Conservation (phyloP, 2,329 filamentous ascomycete genomes). For the Botrytis galanthina region DNA sequence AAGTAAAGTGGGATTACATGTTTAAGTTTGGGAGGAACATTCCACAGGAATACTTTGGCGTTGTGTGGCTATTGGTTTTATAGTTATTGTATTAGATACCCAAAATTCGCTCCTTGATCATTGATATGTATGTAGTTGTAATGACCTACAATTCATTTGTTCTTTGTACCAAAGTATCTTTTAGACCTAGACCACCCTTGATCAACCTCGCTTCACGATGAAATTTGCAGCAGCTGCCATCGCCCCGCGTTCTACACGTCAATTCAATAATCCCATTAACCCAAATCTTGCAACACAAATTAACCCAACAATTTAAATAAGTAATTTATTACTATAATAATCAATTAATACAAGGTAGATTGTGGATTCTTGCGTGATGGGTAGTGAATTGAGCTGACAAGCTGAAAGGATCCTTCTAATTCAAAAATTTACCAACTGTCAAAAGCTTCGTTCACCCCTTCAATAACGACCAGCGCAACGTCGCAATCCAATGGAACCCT, state of each 20-base stretch:
- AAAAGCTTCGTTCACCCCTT: constrained; percentile 20
- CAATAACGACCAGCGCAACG: constrained; percentile 29
- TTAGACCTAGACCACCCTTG: constrained; percentile 13
- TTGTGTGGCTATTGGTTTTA: neutral
- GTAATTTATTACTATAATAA: neutral
- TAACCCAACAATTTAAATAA: neutral
- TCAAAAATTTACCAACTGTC: constrained; percentile 1
- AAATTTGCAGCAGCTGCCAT: constrained; percentile 20
- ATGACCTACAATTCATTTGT: constrained; percentile 6
- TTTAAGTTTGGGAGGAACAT: neutral
- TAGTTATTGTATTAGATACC: constrained; percentile 16
- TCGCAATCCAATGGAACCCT: constrained; percentile 39
- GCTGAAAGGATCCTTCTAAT: constrained; percentile 16
- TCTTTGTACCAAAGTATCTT: constrained; percentile 19
- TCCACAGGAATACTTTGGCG: neutral
- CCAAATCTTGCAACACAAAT: constrained; percentile 17
- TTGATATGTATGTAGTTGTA: constrained; percentile 14
- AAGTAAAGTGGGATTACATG: constrained; percentile 14
- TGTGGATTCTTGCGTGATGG: neutral
- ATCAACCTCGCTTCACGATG: constrained; percentile 21
- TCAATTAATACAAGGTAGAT: constrained; percentile 7
- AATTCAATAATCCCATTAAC: neutral
- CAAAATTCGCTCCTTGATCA: neutral
- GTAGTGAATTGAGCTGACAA: constrained; percentile 24
- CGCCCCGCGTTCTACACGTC: constrained; percentile 20